These are phyloP conservation scores for Cryphonectria carpinicola DNA, from an alignment of 2,329 filamentous ascomycete species.

Conservation along the genomic window DNA sequence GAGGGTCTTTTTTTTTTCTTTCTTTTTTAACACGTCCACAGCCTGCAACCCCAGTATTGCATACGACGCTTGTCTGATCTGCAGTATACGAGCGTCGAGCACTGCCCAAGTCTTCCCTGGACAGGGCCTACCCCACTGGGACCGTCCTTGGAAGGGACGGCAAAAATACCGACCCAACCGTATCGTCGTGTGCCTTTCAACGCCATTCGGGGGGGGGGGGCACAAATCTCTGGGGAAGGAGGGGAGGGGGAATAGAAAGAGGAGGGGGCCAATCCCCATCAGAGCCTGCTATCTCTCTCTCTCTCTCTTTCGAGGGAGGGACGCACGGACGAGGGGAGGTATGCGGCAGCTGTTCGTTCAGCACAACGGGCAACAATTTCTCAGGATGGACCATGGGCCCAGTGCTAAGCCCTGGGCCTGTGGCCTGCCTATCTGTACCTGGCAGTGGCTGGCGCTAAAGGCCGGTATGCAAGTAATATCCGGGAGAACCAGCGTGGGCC, in stretches of 20 bases:
- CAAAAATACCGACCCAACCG: slow-evolving; percentile 19
- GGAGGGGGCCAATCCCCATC: not conserved
- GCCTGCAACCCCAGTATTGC: not conserved
- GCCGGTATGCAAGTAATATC: slow-evolving; percentile 25
- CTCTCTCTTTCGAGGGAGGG: not conserved
- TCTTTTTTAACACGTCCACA: not conserved
- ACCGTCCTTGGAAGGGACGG: slow-evolving; percentile 17
- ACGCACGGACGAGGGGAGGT: not conserved
- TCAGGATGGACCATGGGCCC: not conserved
- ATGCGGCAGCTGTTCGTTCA: not conserved
- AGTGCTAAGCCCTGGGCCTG: not conserved
- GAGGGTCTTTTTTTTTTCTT: not conserved
- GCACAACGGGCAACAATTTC: not conserved
- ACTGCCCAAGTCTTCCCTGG: slow-evolving; percentile 12
- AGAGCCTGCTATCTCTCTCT: not conserved
- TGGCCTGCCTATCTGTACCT: slow-evolving; percentile 11
- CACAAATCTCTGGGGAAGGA: not conserved
- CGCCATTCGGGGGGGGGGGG: not conserved
- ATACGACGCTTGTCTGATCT: slow-evolving; percentile 5
- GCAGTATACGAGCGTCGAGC: slow-evolving; percentile 20
- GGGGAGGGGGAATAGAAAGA: not conserved
- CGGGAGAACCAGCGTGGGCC: slow-evolving; percentile 9
- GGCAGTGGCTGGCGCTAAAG: slow-evolving; percentile 22
- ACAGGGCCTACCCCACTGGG: slow-evolving; percentile 15
- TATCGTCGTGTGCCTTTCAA: not conserved